Conservation (phyloP, 805 yeast species). For the Pichia sporocuriosa region DNA sequence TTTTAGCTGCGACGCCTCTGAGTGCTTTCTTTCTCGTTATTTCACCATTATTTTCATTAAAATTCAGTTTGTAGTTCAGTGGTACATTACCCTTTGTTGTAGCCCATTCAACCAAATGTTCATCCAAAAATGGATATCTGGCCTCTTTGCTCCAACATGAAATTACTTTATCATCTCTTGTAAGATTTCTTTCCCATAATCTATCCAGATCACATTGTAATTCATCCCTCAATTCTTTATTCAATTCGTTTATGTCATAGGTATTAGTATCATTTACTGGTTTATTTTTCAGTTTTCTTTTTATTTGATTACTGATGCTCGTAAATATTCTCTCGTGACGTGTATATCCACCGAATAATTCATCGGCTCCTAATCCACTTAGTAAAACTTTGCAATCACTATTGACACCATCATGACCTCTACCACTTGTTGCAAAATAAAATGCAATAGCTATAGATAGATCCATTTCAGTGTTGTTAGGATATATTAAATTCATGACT, state of each 20-base stretch:
- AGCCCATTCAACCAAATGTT: slow-evolving; percentile 45
- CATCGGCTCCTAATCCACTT: slow-evolving; percentile 97
- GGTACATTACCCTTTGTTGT: slow-evolving; percentile 36
- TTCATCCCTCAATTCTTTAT: slow-evolving; percentile 46
- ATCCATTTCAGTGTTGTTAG: slow-evolving; percentile 91
- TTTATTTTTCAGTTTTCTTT: slow-evolving; percentile 17
- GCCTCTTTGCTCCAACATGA: slow-evolving; percentile 84
- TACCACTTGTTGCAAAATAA: slow-evolving; percentile 75
- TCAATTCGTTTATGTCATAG: slow-evolving; percentile 19
- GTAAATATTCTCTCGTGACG: slow-evolving; percentile 58
- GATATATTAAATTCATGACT: slow-evolving; percentile 68
- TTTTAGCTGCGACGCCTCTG: slow-evolving; percentile 49
- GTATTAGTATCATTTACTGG: slow-evolving; percentile 16
- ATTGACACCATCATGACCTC: slow-evolving; percentile 27
- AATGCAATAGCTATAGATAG: slow-evolving; percentile 92
- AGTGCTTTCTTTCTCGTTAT: slow-evolving; percentile 46
- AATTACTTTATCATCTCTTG: slow-evolving; percentile 88
- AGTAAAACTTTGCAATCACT: slow-evolving; percentile 64
- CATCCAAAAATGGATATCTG: slow-evolving; percentile 80
- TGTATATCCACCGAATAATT: slow-evolving; percentile 91
- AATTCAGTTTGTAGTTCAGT: slow-evolving; percentile 37
- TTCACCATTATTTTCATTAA: slow-evolving; percentile 30
- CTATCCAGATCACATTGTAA: slow-evolving; percentile 64
- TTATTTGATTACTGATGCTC: slow-evolving; percentile 20
- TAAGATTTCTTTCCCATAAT: slow-evolving; percentile 72